Percentiles rank a stretch among this genome's conserved stretches.
These are phyloP conservation scores for Fusarium staphyleae DNA, from an alignment of 2,329 filamentous ascomycete genomes.

Conservation along the genomic window DNA sequence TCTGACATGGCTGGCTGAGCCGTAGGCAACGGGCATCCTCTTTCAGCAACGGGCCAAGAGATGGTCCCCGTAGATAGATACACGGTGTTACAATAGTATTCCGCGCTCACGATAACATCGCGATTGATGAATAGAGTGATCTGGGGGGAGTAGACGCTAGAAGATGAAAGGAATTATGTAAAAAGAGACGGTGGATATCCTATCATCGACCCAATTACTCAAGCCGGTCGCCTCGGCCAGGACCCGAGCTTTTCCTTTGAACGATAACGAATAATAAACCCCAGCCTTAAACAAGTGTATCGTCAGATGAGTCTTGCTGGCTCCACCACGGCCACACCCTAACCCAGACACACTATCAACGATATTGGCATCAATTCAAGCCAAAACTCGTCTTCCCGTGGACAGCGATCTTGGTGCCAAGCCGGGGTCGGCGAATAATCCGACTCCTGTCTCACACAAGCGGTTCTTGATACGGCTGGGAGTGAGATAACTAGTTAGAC, in stretches of 20 bases:
- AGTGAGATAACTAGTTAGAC: not conserved
- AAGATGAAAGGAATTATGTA: constrained; percentile 17
- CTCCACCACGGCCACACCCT: constrained; percentile 14
- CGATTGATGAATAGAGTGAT: not conserved
- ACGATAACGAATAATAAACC: constrained; percentile 11
- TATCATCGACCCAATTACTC: constrained; percentile 27
- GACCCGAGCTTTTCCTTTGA: constrained; percentile 24
- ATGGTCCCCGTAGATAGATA: not conserved
- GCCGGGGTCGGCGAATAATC: constrained; percentile 15
- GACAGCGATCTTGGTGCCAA: constrained; percentile 9
- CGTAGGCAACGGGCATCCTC: constrained; percentile 10
- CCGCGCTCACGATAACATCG: constrained; percentile 6
- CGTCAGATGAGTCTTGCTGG: not conserved
- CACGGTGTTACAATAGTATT: constrained; percentile 22
- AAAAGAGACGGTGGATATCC: constrained; percentile 1
- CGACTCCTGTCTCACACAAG: constrained; percentile 19
- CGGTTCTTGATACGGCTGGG: not conserved
- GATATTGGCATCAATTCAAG: not conserved
- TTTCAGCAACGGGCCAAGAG: constrained; percentile 7
- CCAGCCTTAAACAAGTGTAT: constrained; percentile 13
- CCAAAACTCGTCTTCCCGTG: not conserved
- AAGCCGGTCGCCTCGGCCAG: not conserved
- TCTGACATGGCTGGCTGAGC: constrained; percentile 27
- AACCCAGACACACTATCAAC: constrained; percentile 10
- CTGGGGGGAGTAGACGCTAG: constrained; percentile 2